phyloP scores from a whole-genome alignment of 2,329 filamentous ascomycete genomes.

The Alternaria gansuensis region DNA sequence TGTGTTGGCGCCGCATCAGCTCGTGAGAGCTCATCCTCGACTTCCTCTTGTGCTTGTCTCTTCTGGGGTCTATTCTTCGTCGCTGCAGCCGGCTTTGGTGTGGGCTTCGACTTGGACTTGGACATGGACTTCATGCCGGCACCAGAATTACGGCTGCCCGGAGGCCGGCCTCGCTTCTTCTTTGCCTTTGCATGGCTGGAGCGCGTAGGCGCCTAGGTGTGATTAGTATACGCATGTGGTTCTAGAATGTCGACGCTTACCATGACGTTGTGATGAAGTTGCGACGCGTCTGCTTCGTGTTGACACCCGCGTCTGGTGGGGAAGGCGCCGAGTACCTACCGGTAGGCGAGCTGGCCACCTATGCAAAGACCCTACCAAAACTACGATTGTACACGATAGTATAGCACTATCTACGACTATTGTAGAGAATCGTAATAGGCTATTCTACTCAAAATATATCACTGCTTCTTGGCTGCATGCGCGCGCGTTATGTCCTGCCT shows the following conservation, averaged over 20 bases:
- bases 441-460: constrained; percentile 6
- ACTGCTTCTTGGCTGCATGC: constrained; percentile 1
- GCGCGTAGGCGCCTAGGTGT: constrained; percentile 37
- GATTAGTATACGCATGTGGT: constrained; percentile 23
- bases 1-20: constrained; percentile 7
- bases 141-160: constrained; percentile 34
- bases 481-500: constrained; percentile 1
- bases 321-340: constrained; percentile 6
- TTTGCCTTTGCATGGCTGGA: constrained; percentile 20
- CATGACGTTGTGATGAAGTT: constrained; percentile 41
- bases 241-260: constrained; percentile 26
- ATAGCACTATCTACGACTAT: constrained; percentile 1
- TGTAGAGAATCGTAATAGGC: constrained; percentile 3
- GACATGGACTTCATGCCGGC: constrained; percentile 12
- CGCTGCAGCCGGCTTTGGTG: constrained; percentile 22
- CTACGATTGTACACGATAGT: neutral
- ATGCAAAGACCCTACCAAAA: constrained; percentile 1
- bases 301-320: constrained; percentile 22
- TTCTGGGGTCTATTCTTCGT: constrained; percentile 26
- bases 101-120: constrained; percentile 24
- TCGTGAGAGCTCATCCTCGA: constrained; percentile 25
- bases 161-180: constrained; percentile 40
- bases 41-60: constrained; percentile 22
- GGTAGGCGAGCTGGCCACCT: no score
- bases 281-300: constrained; percentile 27